phyloP scores from a whole-genome alignment of 495 filamentous ascomycete genomes.

The Neurospora sp. region DNA sequence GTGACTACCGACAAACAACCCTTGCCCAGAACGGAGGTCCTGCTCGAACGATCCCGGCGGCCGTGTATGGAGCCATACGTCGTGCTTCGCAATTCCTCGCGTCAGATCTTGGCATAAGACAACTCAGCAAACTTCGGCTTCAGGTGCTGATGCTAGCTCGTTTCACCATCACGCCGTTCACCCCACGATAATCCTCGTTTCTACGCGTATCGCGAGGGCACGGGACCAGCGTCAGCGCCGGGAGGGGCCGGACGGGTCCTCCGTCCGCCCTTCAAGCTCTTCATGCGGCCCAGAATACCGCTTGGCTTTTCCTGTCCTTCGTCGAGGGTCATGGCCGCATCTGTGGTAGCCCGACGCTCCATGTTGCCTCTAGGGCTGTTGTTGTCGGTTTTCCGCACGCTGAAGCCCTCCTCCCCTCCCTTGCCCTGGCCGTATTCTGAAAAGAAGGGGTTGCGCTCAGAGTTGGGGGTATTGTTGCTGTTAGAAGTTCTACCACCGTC shows the following conservation, averaged over 20 bases:
- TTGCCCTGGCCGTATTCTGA: conserved; percentile 51
- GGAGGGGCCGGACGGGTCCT: conserved; percentile 26
- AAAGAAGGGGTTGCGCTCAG: conserved; percentile 77
- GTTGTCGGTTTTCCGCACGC: conserved; percentile 29
- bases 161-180: conserved; percentile 2
- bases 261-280: conserved; percentile 63
- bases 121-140: not conserved
- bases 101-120: not conserved
- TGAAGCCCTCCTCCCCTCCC: conserved; percentile 33
- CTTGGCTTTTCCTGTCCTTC: conserved; percentile 33
- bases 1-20: not conserved
- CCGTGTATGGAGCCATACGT: not conserved
- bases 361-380: conserved; percentile 49
- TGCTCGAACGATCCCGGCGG: not conserved
- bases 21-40: not conserved
- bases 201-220: conserved; percentile 15
- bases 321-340: conserved; percentile 35
- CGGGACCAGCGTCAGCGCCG: conserved; percentile 14
- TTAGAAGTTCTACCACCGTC: conserved; percentile 54
- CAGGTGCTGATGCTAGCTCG: not conserved
- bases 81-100: not conserved
- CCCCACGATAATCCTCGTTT: not conserved
- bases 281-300: conserved; percentile 76
- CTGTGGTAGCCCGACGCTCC: conserved; percentile 63
- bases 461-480: conserved; percentile 53